Evolutionary conservation across 129 eudicot species (phyloP).

Genomic region (Chrysanthemum seticuspe): DNA sequence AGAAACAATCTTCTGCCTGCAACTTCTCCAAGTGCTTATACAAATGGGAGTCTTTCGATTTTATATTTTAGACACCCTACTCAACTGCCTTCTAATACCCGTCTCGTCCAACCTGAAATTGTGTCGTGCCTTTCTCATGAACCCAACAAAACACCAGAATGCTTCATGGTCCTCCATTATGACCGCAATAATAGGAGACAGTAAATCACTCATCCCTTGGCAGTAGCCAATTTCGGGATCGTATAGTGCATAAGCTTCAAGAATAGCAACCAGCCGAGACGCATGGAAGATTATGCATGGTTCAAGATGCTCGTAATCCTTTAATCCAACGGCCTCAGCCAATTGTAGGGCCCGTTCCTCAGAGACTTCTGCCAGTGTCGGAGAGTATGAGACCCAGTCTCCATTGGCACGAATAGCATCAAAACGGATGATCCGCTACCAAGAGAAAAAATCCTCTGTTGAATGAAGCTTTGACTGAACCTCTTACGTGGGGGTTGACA

Average conservation of each 20-base stretch:
- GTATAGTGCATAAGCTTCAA: slow-evolving; percentile 81
- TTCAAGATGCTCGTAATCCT: slow-evolving; percentile 75
- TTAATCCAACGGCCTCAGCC: slow-evolving; percentile 73
- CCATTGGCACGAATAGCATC: slow-evolving; percentile 84
- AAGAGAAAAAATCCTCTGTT: slow-evolving; percentile 69
- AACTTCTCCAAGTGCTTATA: slow-evolving; percentile 71
- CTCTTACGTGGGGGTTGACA: slow-evolving; percentile 38
- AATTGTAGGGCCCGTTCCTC: slow-evolving; percentile 60
- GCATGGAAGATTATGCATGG: slow-evolving; percentile 77
- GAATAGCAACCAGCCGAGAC: slow-evolving; percentile 81
- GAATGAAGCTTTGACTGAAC: slow-evolving; percentile 40
- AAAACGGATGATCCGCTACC: slow-evolving; percentile 90
- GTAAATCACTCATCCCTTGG: slow-evolving; percentile 94
- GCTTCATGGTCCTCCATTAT: slow-evolving; percentile 76
- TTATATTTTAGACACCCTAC: slow-evolving; percentile 67
- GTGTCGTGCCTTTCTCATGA: slow-evolving; percentile 84
- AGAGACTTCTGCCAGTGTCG: slow-evolving; percentile 59
- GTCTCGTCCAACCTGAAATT: slow-evolving; percentile 77
- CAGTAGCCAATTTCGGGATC: slow-evolving; percentile 93
- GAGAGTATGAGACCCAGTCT: slow-evolving; percentile 69
- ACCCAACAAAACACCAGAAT: slow-evolving; percentile 87
- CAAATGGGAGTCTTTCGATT: slow-evolving; percentile 63
- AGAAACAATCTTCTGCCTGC: neutral
- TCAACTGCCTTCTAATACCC: slow-evolving; percentile 68
- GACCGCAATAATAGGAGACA: slow-evolving; percentile 72